Base-by-base conservation (phyloP, 108 stramenopile species). In the Cyclotella cryptica region DNA sequence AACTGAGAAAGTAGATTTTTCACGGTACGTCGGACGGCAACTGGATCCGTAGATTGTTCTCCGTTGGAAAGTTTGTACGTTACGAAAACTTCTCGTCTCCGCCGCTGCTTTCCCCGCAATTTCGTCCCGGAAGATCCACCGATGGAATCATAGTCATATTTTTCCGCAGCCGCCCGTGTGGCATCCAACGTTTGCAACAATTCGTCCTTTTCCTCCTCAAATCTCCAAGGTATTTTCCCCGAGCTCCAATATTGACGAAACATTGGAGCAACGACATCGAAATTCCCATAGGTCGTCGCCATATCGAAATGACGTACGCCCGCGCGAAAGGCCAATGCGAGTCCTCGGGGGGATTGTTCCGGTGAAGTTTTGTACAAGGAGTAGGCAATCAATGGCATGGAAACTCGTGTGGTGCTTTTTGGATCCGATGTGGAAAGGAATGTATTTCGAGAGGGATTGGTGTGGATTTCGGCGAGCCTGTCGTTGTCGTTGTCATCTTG, bases 361-460 rank as follows among this genome's bases (percentile, higher is more conserved):
- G 79, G 69, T 10, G 84, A 41, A 14, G 93, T 94, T 75, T 94
- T 94, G 72, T 92, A 94, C 28, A 92, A 78, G 13, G 90, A 91
- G 82, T 89, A 90, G 14, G 89, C 90, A 12, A 94, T 80, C 0
- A 88, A 66, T 0, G 93, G 93, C 57, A 92, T 88, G 19, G 72
- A 54, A 14, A 88, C 35, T 35, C 35, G 2, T 35, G 35, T 35
- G 35, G 35, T 60, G 9, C 35, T 77, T 7, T 76, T 83, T 12
- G 19, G 27, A 46, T 47, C 30, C 22, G 10, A 14, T 14, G 22
- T 66, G 45, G 21, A 4, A 18, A 66, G 45, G 21, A 27, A 66
- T 22, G 17, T 44, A 45, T 19, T 66, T 27, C 44, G 65, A 45
- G 65, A 45, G 5, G 65, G 65, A 26, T 66, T 66, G n/a, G 10